Evolutionary conservation across 2,329 filamentous ascomycete genomes (phyloP), one percentile per base, ranked within the genome.

Genomic region (Mariannaea sp.): DNA sequence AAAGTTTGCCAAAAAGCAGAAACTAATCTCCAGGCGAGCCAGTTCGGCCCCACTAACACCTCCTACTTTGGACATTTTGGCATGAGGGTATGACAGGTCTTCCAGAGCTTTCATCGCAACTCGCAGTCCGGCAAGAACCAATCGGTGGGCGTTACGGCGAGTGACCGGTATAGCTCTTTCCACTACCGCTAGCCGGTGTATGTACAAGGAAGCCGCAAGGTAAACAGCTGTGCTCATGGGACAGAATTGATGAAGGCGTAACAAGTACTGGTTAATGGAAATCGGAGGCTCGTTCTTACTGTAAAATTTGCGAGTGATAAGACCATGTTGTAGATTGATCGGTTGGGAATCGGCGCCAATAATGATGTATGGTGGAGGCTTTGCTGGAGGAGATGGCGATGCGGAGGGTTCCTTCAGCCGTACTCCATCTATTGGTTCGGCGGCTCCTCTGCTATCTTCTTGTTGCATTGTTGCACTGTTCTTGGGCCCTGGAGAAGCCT

Each of bases 31-130:
- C 35, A 97, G 75, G 55, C 89, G 82, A 33, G 89, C 88, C 45
- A 99, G 80, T 73, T 97, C 92, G 14, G 78, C 76, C 68, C 90
- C 88, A 66, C 84, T 90, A 13, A 97, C 91, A 14, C 93, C 93
- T 35, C 94, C 93, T 1, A 97, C 92, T 60, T 87, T 88, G 14
- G 93, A 87, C 60, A 97, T 86, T 49, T 91, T 88, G 55, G 81
- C 81, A 73, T 97, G 93, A 7, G 90, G 84, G 74, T 95, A 96
- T 62, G 87, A 89, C 48, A 93, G 80, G 70, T 97, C 93, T 71
- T 99, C 93, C n/a, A 97, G 76, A 0, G 91, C 90, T 75, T 97
- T 99, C 83, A 92, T 94, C 12, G 93, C 92, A 3, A 97, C 89
- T 29, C 92, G 80, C 47, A 97, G 78, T 6, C 89, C 90, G 0